Percentiles rank a stretch among this genome's conserved stretches.
Evolutionary conservation across 345 rosid genomes (phyloP).

Genomic region (Rhodomyrtus tomentosa): DNA sequence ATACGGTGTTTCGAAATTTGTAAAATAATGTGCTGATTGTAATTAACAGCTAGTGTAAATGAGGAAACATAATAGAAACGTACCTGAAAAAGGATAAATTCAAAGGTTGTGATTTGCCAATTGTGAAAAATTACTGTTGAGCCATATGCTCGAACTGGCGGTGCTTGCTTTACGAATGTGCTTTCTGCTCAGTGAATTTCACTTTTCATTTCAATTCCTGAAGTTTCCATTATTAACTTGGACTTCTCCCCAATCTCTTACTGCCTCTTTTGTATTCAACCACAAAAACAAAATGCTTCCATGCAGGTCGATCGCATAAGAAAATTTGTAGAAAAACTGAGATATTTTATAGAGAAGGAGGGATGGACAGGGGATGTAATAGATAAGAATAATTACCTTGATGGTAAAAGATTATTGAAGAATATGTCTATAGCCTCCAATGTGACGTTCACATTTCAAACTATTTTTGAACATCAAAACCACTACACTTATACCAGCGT

Average conservation of each 20-base stretch:
- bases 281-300: too few relatives aligned
- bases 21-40: too few relatives aligned
- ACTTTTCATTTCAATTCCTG: background rate
- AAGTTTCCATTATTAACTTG: background rate
- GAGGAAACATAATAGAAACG: too few relatives aligned
- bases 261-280: background rate
- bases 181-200: background rate
- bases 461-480: too few relatives aligned
- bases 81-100: too few relatives aligned
- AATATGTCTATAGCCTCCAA: too few relatives aligned
- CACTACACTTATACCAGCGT: too few relatives aligned
- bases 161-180: background rate
- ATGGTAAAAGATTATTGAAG: too few relatives aligned
- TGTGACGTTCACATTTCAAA: too few relatives aligned
- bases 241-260: background rate
- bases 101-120: background rate
- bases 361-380: background rate
- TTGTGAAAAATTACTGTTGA: background rate
- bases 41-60: too few relatives aligned
- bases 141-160: background rate
- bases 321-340: background rate
- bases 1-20: background rate
- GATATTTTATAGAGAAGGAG: background rate
- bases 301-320: accelerated
- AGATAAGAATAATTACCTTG: background rate